Evolutionary conservation across 495 filamentous ascomycete species (phyloP).

Genomic region (Niebla homalea): DNA sequence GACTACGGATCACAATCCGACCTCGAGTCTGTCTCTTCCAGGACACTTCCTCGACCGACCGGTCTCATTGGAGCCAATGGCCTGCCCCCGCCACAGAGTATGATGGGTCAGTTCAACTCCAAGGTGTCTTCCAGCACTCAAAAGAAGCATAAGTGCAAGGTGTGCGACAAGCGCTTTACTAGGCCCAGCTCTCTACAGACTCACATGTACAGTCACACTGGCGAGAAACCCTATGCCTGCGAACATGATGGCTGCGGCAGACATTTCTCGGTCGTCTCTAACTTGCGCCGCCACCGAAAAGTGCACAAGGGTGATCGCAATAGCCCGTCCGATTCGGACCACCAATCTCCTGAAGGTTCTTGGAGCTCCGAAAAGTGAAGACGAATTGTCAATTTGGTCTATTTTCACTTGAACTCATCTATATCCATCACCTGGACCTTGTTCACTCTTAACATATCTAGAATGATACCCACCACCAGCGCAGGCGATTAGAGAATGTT

Average conservation of each 20-base stretch:
- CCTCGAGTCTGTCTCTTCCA: constrained; percentile 63
- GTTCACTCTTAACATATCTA: not conserved
- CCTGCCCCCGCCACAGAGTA: constrained; percentile 75
- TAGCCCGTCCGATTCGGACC: constrained; percentile 7
- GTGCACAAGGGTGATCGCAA: constrained; percentile 75
- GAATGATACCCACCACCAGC: not conserved
- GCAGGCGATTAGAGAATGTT: too few relatives aligned
- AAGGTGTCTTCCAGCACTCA: constrained; percentile 92
- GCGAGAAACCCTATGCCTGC: constrained; percentile 93
- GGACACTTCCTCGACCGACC: constrained; percentile 70
- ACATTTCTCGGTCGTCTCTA: constrained; percentile 96
- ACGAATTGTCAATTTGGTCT: not conserved
- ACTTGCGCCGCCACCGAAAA: constrained; percentile 87
- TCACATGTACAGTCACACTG: constrained; percentile 98
- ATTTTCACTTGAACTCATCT: not conserved
- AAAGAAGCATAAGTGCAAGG: constrained; percentile 99
- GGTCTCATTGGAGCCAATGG: constrained; percentile 49
- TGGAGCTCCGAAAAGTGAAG: constrained; percentile 17
- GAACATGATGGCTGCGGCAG: constrained; percentile 92
- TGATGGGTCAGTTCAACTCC: constrained; percentile 99
- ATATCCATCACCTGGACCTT: not conserved
- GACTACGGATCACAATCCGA: constrained; percentile 88
- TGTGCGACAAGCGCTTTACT: constrained; percentile 98
- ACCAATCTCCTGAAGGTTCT: constrained; percentile 16
- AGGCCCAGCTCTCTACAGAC: constrained; percentile 92